Percentiles rank a stretch among this genome's conserved stretches.
These are phyloP conservation scores for Leccinum subrobustum DNA, from an alignment of 1,284 basidiomycete genomes.

Conservation along the genomic window DNA sequence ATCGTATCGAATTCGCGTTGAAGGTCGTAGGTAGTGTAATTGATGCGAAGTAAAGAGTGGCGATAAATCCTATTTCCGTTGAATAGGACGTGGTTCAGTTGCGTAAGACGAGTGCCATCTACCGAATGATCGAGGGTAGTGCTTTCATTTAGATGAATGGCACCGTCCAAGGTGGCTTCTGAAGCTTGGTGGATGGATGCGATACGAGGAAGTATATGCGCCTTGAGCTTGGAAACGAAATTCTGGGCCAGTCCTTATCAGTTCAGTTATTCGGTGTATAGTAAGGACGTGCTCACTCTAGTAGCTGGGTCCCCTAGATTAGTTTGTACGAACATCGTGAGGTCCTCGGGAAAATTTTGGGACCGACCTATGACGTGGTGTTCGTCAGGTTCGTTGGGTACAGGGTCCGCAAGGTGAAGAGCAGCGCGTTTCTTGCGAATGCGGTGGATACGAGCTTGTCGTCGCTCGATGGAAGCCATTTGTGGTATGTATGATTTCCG, in stretches of 20 bases:
- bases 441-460: too few relatives aligned
- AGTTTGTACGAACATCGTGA: conserved; percentile 15
- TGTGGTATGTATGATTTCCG: too few relatives aligned
- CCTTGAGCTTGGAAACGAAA: neutral
- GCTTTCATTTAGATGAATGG: neutral
- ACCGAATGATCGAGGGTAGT: neutral
- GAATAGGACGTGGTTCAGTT: neutral
- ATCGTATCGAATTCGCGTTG: neutral
- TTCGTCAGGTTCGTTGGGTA: neutral
- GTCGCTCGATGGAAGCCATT: too few relatives aligned
- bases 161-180: too few relatives aligned
- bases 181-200: neutral
- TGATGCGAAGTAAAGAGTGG: neutral
- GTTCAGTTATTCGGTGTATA: too few relatives aligned
- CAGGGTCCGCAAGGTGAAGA: neutral
- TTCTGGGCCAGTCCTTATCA: neutral
- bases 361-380: conserved; percentile 19
- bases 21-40: neutral
- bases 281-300: neutral
- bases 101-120: neutral
- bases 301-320: neutral
- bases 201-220: neutral
- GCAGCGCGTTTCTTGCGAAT: too few relatives aligned
- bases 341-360: conserved; percentile 11
- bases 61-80: neutral